Percentiles rank a stretch among this genome's conserved stretches.
These are phyloP conservation scores for Microsporum audouinii DNA, from an alignment of 2,329 filamentous ascomycete species.

Conservation along the genomic window DNA sequence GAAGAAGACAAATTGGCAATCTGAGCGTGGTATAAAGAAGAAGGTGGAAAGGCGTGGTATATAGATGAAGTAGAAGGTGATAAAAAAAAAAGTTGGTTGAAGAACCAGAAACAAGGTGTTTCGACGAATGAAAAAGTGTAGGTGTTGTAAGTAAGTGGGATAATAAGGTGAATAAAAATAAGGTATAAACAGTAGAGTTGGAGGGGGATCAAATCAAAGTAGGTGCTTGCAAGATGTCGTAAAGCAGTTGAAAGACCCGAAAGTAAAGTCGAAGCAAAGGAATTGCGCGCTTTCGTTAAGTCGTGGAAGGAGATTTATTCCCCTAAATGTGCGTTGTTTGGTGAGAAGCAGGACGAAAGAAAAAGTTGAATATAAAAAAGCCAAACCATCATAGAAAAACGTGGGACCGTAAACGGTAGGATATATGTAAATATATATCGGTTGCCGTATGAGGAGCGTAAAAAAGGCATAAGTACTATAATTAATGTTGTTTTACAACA, in stretches of 20 bases:
- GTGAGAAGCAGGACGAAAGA: not conserved
- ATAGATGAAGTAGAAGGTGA: not conserved
- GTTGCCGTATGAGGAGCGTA: constrained; percentile 6
- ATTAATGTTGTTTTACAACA: constrained; percentile 7
- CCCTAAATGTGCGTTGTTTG: not conserved
- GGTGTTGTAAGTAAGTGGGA: not conserved
- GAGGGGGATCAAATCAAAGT: not conserved
- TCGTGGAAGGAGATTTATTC: not conserved
- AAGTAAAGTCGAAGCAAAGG: not conserved
- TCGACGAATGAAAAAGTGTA: not conserved
- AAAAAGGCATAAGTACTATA: constrained; percentile 4
- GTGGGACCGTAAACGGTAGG: not conserved
- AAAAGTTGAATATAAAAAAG: not conserved
- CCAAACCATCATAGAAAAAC: constrained; percentile 1
- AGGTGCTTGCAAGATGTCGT: not conserved
- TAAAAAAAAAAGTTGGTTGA: not conserved
- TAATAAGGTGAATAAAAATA: not conserved
- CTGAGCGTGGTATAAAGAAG: not conserved
- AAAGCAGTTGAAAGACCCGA: constrained; percentile 3
- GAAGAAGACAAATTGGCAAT: not conserved
- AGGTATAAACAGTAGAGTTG: not conserved
- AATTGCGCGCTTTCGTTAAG: constrained; percentile 1
- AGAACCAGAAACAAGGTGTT: not conserved
- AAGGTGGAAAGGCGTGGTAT: constrained; percentile 5
- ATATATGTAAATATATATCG: constrained; percentile 1